Conservation (phyloP, 345 rosid genomes). For the Lagerstroemia speciosa region DNA sequence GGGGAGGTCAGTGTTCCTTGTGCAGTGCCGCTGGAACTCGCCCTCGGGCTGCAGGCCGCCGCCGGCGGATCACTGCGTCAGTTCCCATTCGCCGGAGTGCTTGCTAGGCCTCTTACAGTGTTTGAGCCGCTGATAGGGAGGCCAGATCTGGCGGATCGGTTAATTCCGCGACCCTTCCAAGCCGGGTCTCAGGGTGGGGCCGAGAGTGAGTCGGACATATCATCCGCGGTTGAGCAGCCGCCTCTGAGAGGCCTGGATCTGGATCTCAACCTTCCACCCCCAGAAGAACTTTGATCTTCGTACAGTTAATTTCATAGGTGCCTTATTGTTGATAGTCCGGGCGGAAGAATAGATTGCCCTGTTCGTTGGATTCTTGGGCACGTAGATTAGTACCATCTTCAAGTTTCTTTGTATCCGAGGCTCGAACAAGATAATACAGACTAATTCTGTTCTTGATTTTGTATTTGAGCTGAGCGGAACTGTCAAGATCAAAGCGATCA, state of each 20-base stretch:
- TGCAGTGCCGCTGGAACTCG: neutral
- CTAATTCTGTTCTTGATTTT: too few relatives aligned
- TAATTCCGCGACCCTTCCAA: constrained; percentile 36
- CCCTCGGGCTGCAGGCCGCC: neutral
- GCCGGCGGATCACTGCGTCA: constrained; percentile 27
- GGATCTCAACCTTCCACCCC: constrained; percentile 71
- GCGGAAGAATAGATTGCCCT: neutral
- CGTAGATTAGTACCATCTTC: neutral
- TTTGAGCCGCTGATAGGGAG: constrained; percentile 12
- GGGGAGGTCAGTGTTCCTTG: constrained; percentile 2
- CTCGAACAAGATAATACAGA: too few relatives aligned
- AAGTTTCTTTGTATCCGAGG: too few relatives aligned
- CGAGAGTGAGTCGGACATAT: constrained; percentile 33
- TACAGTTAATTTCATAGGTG: neutral
- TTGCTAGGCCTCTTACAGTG: constrained; percentile 27
- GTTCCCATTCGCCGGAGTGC: neutral
- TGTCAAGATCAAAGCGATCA: too few relatives aligned
- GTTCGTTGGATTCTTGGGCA: neutral
- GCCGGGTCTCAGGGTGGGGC: constrained; percentile 18
- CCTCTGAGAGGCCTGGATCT: constrained; percentile 24
- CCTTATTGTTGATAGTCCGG: too few relatives aligned
- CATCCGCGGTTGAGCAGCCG: constrained; percentile 33
- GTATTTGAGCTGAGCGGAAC: too few relatives aligned
- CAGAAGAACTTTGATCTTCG: constrained; percentile 40
- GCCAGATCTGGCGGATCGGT: constrained; percentile 30